A percentile compares a stretch with the other conserved stretches of the same genome.
Evolutionary conservation across 2,329 filamentous ascomycete species (phyloP).

Genomic region (Cordyceps farinosa): DNA sequence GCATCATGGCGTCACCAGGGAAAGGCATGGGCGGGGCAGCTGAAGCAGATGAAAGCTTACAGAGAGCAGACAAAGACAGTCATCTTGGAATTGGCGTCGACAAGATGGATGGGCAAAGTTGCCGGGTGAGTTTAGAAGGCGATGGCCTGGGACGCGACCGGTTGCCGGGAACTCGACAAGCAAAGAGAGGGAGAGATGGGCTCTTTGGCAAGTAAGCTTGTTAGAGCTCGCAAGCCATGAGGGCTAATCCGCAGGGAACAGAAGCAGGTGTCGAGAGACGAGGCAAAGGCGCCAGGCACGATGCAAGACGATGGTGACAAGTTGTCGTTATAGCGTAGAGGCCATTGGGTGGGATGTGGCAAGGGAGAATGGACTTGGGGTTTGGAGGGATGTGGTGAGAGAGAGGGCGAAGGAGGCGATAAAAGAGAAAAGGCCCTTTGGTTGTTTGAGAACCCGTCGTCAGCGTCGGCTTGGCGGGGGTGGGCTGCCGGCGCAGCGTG

Average conservation of each 20-base stretch:
- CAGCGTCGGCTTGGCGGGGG: background rate
- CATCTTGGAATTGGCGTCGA: constrained; percentile 28
- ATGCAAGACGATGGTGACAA: background rate
- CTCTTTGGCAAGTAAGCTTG: background rate
- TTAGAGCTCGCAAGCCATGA: constrained; percentile 9
- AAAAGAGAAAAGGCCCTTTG: background rate
- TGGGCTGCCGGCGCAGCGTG: background rate
- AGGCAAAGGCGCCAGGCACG: background rate
- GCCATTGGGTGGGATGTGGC: background rate
- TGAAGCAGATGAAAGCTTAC: constrained; percentile 26
- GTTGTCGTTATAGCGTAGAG: background rate
- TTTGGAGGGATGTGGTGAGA: background rate
- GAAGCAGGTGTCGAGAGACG: background rate
- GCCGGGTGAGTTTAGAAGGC: background rate
- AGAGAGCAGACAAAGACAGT: constrained; percentile 41
- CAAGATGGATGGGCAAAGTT: background rate
- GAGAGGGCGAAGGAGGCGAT: background rate
- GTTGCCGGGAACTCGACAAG: background rate
- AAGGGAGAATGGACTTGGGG: background rate
- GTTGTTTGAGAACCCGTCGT: constrained; percentile 4
- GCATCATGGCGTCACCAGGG: background rate
- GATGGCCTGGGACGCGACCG: background rate
- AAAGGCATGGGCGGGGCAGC: background rate
- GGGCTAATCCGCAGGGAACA: background rate
- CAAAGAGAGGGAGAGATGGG: background rate